Evolutionary conservation across 495 filamentous ascomycete genomes (phyloP).

Genomic region (Pyronema domesticum): DNA sequence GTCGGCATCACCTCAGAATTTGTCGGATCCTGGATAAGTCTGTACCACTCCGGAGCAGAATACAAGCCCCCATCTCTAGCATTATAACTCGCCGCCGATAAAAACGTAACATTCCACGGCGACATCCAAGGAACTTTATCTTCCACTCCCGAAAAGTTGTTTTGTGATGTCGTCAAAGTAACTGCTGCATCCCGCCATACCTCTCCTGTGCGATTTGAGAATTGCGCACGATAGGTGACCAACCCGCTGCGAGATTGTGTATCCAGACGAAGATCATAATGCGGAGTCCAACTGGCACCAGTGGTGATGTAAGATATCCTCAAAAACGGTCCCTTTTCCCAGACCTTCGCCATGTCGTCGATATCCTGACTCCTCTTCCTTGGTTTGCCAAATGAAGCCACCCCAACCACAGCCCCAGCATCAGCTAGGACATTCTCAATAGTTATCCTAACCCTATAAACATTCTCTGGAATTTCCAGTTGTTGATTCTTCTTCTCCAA

Average conservation of each 20-base stretch:
- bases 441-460: constrained; percentile 39
- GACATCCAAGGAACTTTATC: constrained; percentile 40
- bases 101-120: constrained; percentile 42
- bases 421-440: constrained; percentile 28
- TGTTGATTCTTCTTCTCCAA: constrained; percentile 35
- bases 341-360: constrained; percentile 7
- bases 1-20: no score
- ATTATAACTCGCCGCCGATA: not conserved
- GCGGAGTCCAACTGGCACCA: constrained; percentile 44
- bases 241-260: constrained; percentile 36
- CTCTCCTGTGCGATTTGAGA: constrained; percentile 47
- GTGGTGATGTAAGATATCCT: constrained; percentile 46
- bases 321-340: constrained; percentile 25
- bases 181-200: constrained; percentile 49
- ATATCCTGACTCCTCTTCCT: constrained; percentile 5
- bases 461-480: constrained; percentile 35
- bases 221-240: constrained; percentile 46
- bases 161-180: constrained; percentile 50
- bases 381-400: not conserved
- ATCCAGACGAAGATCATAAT: constrained; percentile 46
- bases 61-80: not conserved
- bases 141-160: constrained; percentile 41
- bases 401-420: not conserved
- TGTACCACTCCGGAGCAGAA: not conserved
- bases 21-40: no score